Conservation (phyloP, 768 basidiomycete genomes). For the Cantharellus anzutake region DNA sequence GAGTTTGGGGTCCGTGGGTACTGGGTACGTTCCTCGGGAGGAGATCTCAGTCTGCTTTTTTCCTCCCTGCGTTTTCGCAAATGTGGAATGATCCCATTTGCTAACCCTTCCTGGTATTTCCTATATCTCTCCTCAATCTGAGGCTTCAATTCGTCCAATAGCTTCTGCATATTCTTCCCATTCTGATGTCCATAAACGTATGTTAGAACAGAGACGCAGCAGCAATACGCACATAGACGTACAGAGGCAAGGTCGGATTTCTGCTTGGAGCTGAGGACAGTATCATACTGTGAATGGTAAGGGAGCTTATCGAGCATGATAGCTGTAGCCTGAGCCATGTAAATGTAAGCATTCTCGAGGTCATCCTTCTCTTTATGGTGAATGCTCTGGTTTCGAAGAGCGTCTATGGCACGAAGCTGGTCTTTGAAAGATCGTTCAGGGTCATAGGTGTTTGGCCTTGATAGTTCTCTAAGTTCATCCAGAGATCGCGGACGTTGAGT, state of each 20-base stretch:
- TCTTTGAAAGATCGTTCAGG: conserved; percentile 8
- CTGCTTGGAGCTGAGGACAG: conserved; percentile 34
- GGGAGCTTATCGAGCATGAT: conserved; percentile 67
- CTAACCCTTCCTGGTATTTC: neutral
- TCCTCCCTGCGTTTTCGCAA: neutral
- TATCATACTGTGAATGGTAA: conserved; percentile 41
- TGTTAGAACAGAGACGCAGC: conserved; percentile 2
- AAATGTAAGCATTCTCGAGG: conserved; percentile 51
- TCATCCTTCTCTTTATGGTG: conserved; percentile 21
- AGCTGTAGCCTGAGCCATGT: conserved; percentile 54
- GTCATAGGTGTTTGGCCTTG: conserved; percentile 6
- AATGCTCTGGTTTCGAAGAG: conserved; percentile 8
- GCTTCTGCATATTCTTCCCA: conserved; percentile 53
- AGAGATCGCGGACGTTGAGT: conserved; percentile 4
- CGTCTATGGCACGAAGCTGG: conserved; percentile 9
- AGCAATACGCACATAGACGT: conserved; percentile 19
- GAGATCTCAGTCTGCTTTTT: neutral
- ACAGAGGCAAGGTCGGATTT: conserved; percentile 51
- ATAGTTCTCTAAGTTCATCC: conserved; percentile 11
- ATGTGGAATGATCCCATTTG: neutral
- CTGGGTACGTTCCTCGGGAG: neutral
- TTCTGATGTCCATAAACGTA: conserved; percentile 26
- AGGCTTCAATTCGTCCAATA: conserved; percentile 45
- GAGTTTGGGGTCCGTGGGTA: neutral
- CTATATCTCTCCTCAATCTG: conserved; percentile 5